phyloP scores from a whole-genome alignment of 2,329 filamentous ascomycete genomes.

The Colletotrichum tamarilloi region DNA sequence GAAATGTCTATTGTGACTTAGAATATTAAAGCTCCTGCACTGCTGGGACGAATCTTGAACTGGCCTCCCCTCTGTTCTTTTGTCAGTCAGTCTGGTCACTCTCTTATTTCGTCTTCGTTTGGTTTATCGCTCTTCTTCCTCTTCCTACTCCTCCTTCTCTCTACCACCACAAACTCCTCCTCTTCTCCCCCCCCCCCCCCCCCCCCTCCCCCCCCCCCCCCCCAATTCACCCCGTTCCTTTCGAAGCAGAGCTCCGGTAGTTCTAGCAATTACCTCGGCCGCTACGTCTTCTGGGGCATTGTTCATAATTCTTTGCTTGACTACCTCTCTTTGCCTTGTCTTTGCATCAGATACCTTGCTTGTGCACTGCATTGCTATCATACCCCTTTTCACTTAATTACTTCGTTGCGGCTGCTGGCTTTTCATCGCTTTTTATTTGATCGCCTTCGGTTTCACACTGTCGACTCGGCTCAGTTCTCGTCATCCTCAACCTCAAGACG shows the following conservation, averaged over 20 bases:
- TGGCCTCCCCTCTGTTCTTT: constrained; percentile 1
- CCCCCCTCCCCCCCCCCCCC: constrained; percentile 13
- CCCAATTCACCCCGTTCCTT: constrained; percentile 34
- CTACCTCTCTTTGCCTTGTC: constrained; percentile 35
- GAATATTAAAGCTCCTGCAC: constrained; percentile 26
- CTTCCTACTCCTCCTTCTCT: too few relatives aligned
- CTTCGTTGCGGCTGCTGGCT: not conserved
- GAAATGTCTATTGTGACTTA: not conserved
- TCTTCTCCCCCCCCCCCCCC: too few relatives aligned
- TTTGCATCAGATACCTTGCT: constrained; percentile 23
- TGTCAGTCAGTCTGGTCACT: constrained; percentile 33
- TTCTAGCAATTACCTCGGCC: constrained; percentile 46
- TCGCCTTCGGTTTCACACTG: not conserved
- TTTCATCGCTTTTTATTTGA: not conserved
- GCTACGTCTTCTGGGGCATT: constrained; percentile 42
- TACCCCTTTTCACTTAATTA: not conserved
- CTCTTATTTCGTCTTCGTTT: constrained; percentile 17
- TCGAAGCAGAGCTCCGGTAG: constrained; percentile 61
- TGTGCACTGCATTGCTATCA: constrained; percentile 15
- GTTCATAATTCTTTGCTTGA: constrained; percentile 35
- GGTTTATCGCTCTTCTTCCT: not conserved
- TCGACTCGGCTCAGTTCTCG: not conserved
- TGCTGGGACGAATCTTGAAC: not conserved
- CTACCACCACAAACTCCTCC: too few relatives aligned
- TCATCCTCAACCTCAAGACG: not conserved